Evolutionary conservation across 257 asterid species (phyloP).

Genomic region (Solanum medicagineum): DNA sequence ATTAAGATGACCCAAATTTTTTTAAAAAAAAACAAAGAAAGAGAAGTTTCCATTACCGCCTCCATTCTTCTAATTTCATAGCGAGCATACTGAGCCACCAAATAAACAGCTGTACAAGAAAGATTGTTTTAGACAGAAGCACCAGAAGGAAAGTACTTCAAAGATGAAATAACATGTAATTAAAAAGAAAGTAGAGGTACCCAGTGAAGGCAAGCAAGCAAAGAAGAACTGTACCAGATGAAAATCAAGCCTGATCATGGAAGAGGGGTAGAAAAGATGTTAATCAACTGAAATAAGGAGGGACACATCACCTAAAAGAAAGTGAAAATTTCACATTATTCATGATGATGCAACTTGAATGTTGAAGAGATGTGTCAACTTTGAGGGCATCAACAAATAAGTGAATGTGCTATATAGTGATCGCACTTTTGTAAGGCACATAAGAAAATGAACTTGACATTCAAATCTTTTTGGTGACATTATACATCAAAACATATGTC

Average conservation of each 20-base stretch:
- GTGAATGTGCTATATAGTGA: neutral
- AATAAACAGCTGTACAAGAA: constrained; percentile 74
- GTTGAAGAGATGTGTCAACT: neutral
- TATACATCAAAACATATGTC: neutral
- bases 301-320: neutral
- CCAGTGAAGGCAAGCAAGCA: constrained; percentile 85
- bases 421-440: neutral
- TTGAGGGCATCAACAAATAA: neutral
- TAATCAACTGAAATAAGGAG: neutral
- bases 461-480: neutral
- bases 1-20: neutral
- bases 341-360: neutral
- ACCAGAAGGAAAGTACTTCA: neutral
- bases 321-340: neutral
- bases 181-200: constrained; percentile 25
- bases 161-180: neutral
- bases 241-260: constrained; percentile 63
- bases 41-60: constrained; percentile 38
- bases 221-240: constrained; percentile 89
- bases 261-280: neutral
- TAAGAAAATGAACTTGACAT: neutral
- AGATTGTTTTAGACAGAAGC: neutral
- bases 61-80: constrained; percentile 92
- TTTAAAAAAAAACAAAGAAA: neutral
- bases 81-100: constrained; percentile 94